A percentile compares a stretch with the other conserved stretches of the same genome.
phyloP scores from a whole-genome alignment of 108 stramenopile genomes.

The Cyclotella sp. region DNA sequence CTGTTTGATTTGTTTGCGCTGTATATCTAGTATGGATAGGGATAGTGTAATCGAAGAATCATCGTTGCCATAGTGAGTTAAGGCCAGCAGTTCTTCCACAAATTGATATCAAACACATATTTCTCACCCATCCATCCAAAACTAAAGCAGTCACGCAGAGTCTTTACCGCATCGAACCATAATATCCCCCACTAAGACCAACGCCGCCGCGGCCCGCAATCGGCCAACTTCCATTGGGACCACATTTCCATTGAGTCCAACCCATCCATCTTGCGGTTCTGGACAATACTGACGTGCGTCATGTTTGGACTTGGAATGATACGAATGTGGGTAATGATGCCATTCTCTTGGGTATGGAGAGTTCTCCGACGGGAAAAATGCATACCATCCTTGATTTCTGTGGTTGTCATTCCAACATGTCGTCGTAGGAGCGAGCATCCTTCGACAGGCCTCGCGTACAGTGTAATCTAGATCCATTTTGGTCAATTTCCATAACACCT shows the following conservation, averaged over 20 bases:
- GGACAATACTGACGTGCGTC: neutral
- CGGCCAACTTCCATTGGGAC: conserved; percentile 62
- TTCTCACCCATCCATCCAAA: too few species aligned
- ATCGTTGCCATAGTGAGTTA: too few species aligned
- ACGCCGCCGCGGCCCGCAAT: conserved; percentile 67
- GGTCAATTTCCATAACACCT: conserved; percentile 83
- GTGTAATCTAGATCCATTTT: conserved; percentile 81
- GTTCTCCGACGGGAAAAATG: conserved; percentile 69
- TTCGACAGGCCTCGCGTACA: conserved; percentile 67
- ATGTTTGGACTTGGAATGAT: conserved; percentile 4
- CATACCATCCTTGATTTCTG: conserved; percentile 41
- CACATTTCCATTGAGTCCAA: conserved; percentile 54
- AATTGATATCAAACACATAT: too few species aligned
- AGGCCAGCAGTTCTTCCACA: too few species aligned
- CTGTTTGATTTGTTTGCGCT: too few species aligned
- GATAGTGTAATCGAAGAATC: too few species aligned
- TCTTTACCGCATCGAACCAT: conserved; percentile 81
- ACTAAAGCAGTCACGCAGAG: too few species aligned
- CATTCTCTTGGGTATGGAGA: conserved; percentile 18
- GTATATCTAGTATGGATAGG: too few species aligned
- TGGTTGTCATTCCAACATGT: conserved; percentile 1
- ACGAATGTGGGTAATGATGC: conserved; percentile 20
- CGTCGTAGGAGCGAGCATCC: conserved; percentile 52
- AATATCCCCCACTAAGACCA: conserved; percentile 76
- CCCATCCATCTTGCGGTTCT: conserved; percentile 46